Percentiles rank a stretch among this genome's conserved stretches.
These are phyloP conservation scores for Sordariomycetes sp. DNA, from an alignment of 2,329 filamentous ascomycete genomes.

Conservation along the genomic window DNA sequence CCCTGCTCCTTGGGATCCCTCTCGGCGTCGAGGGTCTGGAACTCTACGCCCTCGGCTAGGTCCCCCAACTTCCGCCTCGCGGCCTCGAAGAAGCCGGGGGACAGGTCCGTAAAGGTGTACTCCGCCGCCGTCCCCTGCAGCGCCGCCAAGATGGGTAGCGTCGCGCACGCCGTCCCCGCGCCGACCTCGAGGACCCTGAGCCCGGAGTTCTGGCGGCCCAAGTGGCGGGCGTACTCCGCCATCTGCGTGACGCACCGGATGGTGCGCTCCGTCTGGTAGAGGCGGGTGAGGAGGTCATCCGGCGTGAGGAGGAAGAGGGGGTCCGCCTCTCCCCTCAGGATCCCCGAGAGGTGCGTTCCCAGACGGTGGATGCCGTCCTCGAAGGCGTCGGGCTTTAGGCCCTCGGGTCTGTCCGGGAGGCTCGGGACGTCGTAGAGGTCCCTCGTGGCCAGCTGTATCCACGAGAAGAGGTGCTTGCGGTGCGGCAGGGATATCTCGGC, in stretches of 20 bases:
- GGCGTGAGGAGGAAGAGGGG: neutral
- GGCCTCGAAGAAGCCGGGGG: constrained; percentile 16
- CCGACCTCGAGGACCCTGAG: constrained; percentile 15
- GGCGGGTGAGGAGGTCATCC: neutral
- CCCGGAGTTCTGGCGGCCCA: constrained; percentile 6
- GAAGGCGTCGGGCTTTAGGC: neutral
- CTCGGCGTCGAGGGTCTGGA: constrained; percentile 13
- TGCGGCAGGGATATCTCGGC: neutral
- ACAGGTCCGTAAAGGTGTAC: constrained; percentile 27
- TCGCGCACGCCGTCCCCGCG: constrained; percentile 5
- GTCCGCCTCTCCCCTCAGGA: constrained; percentile 16
- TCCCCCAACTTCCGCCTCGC: constrained; percentile 8
- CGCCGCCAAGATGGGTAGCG: constrained; percentile 1
- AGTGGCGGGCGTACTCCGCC: neutral
- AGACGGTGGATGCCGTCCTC: neutral
- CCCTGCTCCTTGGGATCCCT: constrained; percentile 6
- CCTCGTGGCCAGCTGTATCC: neutral
- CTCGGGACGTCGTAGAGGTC: neutral
- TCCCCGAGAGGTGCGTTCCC: constrained; percentile 10
- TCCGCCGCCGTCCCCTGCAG: constrained; percentile 10
- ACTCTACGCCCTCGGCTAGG: constrained; percentile 6
- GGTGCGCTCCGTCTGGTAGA: neutral
- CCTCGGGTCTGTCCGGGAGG: neutral
- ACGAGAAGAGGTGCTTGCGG: neutral
- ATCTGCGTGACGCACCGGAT: neutral